Evolutionary conservation across 2,329 filamentous ascomycete species (phyloP).

Genomic region (Cercospora zeina): DNA sequence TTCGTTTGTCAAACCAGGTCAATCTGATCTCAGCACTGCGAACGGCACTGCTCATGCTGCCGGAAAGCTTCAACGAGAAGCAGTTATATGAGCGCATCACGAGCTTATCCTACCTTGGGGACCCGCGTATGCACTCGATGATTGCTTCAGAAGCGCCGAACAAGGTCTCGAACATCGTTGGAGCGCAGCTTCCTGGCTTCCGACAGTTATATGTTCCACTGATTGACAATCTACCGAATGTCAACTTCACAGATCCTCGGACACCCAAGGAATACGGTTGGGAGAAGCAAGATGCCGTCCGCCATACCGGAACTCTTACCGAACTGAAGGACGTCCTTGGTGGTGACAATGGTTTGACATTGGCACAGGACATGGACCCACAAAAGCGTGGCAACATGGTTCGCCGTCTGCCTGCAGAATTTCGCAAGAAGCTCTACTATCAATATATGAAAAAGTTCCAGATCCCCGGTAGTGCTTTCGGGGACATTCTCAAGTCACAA

Average conservation of each 20-base stretch:
- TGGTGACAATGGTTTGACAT: conserved; percentile 63
- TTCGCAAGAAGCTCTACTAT: conserved; percentile 89
- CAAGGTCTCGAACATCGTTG: conserved; percentile 93
- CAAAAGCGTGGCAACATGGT: conserved; percentile 94
- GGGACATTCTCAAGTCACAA: conserved; percentile 76
- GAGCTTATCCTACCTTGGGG: conserved; percentile 88
- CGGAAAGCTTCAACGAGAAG: conserved; percentile 78
- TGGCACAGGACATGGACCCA: conserved; percentile 91
- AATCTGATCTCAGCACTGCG: conserved; percentile 91
- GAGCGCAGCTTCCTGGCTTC: conserved; percentile 88
- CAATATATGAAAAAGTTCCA: conserved; percentile 88
- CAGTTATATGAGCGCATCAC: conserved; percentile 90
- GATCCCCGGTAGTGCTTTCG: conserved; percentile 80
- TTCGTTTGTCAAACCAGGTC: conserved; percentile 91
- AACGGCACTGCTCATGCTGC: conserved; percentile 82
- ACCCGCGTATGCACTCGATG: conserved; percentile 83
- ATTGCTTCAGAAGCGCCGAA: conserved; percentile 73
- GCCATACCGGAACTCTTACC: conserved; percentile 40
- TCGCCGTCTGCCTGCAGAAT: conserved; percentile 78
- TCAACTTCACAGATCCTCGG: conserved; percentile 69
- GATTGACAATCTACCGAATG: conserved; percentile 85
- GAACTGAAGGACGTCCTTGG: conserved; percentile 59
- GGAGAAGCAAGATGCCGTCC: conserved; percentile 44
- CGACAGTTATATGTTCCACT: conserved; percentile 86
- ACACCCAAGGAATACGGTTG: conserved; percentile 50